Evolutionary conservation across 2,329 filamentous ascomycete genomes (phyloP).

Genomic region (Capronia epimyces): DNA sequence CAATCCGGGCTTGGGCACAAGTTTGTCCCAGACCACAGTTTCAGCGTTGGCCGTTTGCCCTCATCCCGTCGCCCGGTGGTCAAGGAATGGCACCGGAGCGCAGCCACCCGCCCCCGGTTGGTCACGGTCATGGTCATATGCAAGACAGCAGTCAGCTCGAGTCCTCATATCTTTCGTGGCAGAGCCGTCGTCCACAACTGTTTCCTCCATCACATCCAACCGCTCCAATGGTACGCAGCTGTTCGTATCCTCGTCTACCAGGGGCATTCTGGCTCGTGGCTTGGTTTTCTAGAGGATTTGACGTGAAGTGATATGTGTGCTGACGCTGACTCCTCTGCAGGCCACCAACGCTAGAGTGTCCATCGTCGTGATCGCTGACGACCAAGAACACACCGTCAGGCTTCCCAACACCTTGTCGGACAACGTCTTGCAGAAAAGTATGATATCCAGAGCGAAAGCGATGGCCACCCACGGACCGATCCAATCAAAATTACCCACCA

Average conservation of each 20-base stretch:
- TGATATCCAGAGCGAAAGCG: constrained; percentile 20
- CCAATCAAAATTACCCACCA: constrained; percentile 2
- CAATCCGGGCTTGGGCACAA: constrained; percentile 22
- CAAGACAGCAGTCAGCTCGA: constrained; percentile 13
- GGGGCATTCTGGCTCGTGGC: background rate
- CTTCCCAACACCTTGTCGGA: constrained; percentile 16
- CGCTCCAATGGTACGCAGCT: constrained; percentile 17
- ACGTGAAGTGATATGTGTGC: background rate
- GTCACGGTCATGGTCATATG: constrained; percentile 9
- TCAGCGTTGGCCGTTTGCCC: constrained; percentile 3
- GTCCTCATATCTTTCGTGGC: constrained; percentile 24
- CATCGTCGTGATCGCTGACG: constrained; percentile 23
- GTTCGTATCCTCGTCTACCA: background rate
- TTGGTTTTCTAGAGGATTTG: background rate
- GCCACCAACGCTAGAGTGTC: constrained; percentile 9
- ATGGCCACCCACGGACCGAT: constrained; percentile 14
- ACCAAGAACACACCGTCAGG: constrained; percentile 18
- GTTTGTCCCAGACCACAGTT: constrained; percentile 5
- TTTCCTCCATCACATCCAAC: constrained; percentile 16
- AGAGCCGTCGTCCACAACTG: constrained; percentile 19
- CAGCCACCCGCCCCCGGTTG: constrained; percentile 9
- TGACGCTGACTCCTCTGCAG: constrained; percentile 1
- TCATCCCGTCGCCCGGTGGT: background rate
- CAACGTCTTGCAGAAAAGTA: constrained; percentile 8
- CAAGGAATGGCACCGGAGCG: constrained; percentile 16